Evolutionary conservation across 2,329 filamentous ascomycete species (phyloP).

Genomic region (Cryphonectria japonica): DNA sequence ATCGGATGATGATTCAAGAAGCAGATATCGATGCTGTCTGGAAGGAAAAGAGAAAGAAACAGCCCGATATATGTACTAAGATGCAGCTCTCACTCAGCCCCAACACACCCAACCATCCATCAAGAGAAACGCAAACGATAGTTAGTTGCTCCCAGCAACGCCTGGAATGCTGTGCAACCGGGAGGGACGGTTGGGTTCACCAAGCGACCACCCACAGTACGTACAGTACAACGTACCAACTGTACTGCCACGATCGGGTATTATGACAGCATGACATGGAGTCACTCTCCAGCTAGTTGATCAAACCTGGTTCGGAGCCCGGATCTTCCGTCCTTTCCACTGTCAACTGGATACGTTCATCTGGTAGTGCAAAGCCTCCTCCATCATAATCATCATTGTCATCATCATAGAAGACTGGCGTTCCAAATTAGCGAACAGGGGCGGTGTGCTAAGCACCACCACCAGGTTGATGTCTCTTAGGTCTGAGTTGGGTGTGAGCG

Average conservation of each 20-base stretch:
- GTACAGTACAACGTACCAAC: background rate
- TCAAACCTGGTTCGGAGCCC: background rate
- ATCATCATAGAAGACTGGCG: background rate
- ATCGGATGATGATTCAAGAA: background rate
- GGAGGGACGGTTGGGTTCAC: background rate
- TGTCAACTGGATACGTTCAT: background rate
- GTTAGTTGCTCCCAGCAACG: background rate
- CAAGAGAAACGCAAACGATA: background rate
- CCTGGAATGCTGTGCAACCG: background rate
- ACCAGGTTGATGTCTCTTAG: background rate
- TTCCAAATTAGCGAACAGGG: background rate
- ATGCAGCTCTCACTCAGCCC: background rate
- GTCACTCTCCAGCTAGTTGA: background rate
- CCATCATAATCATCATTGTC: background rate
- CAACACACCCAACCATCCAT: background rate
- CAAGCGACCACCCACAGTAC: background rate
- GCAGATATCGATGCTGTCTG: too few relatives aligned
- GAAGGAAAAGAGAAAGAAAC: background rate
- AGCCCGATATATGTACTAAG: slow-evolving; percentile 6
- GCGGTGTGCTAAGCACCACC: background rate
- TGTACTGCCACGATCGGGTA: background rate
- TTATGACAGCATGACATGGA: slow-evolving; percentile 3
- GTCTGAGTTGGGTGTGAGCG: background rate
- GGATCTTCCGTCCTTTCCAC: background rate
- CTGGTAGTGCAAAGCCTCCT: background rate